Conservation (phyloP, 768 basidiomycete genomes). For the Dictyophora rubrovolvata region DNA sequence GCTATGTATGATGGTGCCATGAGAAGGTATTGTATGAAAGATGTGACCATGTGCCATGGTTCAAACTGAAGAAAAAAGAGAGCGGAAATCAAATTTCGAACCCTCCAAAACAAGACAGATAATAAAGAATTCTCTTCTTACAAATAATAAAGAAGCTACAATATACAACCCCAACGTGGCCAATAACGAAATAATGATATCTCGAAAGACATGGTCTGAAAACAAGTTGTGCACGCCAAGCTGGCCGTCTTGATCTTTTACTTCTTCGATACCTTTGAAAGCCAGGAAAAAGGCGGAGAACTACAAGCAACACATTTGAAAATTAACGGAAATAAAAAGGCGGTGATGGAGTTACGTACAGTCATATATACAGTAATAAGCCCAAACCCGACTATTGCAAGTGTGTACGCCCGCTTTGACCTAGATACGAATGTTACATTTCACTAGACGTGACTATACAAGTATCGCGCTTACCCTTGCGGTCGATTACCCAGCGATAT, state of each 20-base stretch:
- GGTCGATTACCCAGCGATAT: constrained; percentile 86
- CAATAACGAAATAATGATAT: constrained; percentile 75
- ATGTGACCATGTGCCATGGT: constrained; percentile 98
- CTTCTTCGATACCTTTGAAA: constrained; percentile 62
- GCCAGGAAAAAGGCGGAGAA: constrained; percentile 73
- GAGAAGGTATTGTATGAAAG: constrained; percentile 84
- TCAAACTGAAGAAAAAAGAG: constrained; percentile 50
- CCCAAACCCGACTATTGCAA: constrained; percentile 79
- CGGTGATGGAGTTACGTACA: constrained; percentile 29
- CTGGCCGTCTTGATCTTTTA: constrained; percentile 34
- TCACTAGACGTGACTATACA: no score
- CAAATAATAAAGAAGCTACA: constrained; percentile 72
- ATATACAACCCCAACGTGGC: constrained; percentile 90
- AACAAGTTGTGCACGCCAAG: constrained; percentile 55
- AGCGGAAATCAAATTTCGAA: background rate
- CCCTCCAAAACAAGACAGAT: no score
- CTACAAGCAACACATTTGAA: constrained; percentile 26
- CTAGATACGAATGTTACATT: constrained; percentile 13
- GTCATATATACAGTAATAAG: constrained; percentile 97
- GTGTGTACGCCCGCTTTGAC: constrained; percentile 74
- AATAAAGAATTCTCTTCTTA: no score
- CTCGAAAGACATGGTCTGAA: constrained; percentile 68
- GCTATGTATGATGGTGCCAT: constrained; percentile 92
- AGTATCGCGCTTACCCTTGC: constrained; percentile 53
- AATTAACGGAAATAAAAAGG: background rate